Conservation (phyloP, 768 basidiomycete genomes). For the Epithele typhae region DNA sequence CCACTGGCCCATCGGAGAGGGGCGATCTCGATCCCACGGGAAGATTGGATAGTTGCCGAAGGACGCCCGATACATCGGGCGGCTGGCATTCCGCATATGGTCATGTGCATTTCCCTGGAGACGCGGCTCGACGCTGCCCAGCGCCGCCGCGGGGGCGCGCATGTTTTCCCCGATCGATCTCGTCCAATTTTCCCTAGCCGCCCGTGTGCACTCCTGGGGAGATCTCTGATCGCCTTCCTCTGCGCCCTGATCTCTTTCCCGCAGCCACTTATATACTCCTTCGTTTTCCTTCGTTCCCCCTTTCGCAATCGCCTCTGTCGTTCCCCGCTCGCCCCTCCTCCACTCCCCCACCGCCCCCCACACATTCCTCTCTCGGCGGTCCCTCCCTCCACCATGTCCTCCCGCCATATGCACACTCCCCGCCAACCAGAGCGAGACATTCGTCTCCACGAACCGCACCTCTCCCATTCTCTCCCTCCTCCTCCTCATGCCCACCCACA, state of each 20-base stretch:
- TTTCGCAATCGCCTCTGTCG: slow-evolving; percentile 14
- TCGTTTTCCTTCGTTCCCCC: slow-evolving; percentile 11
- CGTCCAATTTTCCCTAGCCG: slow-evolving; percentile 14
- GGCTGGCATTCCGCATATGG: slow-evolving; percentile 5
- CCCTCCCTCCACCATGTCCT: slow-evolving; percentile 43
- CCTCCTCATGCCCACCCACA: slow-evolving; percentile 33
- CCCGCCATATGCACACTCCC: slow-evolving; percentile 54
- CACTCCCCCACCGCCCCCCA: slow-evolving; percentile 41
- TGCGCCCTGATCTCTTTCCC: slow-evolving; percentile 28
- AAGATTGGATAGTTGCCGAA: slow-evolving; percentile 20
- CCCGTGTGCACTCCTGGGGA: slow-evolving; percentile 10
- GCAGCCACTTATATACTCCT: slow-evolving; percentile 18
- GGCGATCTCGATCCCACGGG: slow-evolving; percentile 11
- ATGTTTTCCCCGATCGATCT: slow-evolving; percentile 17
- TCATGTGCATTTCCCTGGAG: slow-evolving; percentile 16
- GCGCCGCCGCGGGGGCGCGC: too few species aligned
- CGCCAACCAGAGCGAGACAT: slow-evolving; percentile 59
- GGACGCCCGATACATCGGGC: slow-evolving; percentile 15
- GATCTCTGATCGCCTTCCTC: slow-evolving; percentile 29
- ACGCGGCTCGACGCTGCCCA: slow-evolving; percentile 6
- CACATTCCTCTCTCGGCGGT: background rate
- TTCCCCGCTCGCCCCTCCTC: slow-evolving; percentile 19
- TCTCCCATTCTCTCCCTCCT: slow-evolving; percentile 42
- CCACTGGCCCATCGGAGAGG: slow-evolving; percentile 6
- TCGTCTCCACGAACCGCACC: slow-evolving; percentile 56